These are phyloP conservation scores for Pseudozyma thailandica DNA, from an alignment of 1,284 basidiomycete species.

Conservation along the genomic window DNA sequence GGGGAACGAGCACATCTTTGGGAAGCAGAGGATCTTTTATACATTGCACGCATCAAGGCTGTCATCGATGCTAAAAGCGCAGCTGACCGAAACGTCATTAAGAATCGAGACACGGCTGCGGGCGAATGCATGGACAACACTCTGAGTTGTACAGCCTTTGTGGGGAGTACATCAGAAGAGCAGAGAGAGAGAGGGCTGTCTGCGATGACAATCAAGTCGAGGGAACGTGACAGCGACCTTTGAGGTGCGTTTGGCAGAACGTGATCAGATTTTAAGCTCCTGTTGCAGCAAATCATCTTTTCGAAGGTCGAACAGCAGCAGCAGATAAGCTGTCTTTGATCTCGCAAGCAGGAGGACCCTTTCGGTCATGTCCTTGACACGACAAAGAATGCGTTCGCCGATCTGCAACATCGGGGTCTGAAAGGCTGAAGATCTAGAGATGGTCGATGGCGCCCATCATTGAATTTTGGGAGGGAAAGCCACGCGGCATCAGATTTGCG, in stretches of 20 bases:
- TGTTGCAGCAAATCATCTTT: neutral
- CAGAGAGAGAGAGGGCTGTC: no score
- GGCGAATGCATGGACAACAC: no score
- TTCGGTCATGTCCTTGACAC: slow-evolving; percentile 11
- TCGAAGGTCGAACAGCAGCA: neutral
- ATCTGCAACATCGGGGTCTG: neutral
- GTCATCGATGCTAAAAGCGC: no score
- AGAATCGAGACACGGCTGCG: no score
- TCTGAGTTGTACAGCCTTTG: no score
- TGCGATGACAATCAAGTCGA: neutral
- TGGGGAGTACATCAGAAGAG: no score
- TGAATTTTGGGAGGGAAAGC: no score
- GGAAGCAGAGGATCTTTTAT: slow-evolving; percentile 3
- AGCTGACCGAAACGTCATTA: no score
- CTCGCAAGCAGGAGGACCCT: slow-evolving; percentile 7
- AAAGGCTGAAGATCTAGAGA: no score
- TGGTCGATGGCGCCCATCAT: no score
- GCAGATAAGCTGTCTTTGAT: neutral
- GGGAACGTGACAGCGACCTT: slow-evolving; percentile 3
- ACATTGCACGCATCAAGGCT: neutral
- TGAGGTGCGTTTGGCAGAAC: slow-evolving; percentile 5
- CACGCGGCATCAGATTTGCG: no score
- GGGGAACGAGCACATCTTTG: neutral
- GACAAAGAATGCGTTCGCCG: neutral
- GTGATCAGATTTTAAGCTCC: slow-evolving; percentile 1